phyloP scores from a whole-genome alignment of 345 rosid genomes.

The Bruguiera parviflora region DNA sequence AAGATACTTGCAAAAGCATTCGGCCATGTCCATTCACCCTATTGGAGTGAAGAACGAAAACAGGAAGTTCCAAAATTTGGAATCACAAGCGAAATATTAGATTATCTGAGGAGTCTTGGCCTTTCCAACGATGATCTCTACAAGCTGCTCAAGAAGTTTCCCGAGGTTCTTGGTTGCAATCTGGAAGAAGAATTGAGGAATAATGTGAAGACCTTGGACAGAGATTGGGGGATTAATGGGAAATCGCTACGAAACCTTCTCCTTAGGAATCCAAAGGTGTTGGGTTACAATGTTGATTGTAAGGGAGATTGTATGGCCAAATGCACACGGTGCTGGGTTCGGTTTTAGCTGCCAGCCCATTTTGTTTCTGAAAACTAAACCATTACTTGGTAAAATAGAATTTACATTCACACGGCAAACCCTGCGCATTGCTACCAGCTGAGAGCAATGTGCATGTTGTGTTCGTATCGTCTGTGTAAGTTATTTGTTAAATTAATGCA shows the following conservation, averaged over 20 bases:
- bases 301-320: constrained; percentile 90
- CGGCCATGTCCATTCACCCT: constrained; percentile 75
- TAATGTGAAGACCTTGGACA: constrained; percentile 64
- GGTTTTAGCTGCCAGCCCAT: constrained; percentile 43
- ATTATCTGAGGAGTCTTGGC: constrained; percentile 57
- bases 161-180: constrained; percentile 81
- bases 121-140: constrained; percentile 60
- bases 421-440: too few species aligned
- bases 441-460: too few species aligned
- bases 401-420: too few species aligned
- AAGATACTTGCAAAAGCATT: constrained; percentile 89
- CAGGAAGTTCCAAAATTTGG: constrained; percentile 59
- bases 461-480: too few species aligned
- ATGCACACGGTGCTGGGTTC: constrained; percentile 94
- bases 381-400: background rate
- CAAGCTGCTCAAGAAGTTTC: constrained; percentile 81
- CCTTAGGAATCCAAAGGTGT: constrained; percentile 80
- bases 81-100: constrained; percentile 45
- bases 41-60: constrained; percentile 81
- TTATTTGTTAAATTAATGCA: too few species aligned
- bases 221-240: constrained; percentile 76
- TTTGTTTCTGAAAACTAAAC: too few species aligned
- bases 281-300: constrained; percentile 88
- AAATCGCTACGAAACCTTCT: constrained; percentile 63
- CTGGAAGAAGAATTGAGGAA: constrained; percentile 66